Conservation (phyloP, 129 eudicot genomes). For the Pittosporum tobira region DNA sequence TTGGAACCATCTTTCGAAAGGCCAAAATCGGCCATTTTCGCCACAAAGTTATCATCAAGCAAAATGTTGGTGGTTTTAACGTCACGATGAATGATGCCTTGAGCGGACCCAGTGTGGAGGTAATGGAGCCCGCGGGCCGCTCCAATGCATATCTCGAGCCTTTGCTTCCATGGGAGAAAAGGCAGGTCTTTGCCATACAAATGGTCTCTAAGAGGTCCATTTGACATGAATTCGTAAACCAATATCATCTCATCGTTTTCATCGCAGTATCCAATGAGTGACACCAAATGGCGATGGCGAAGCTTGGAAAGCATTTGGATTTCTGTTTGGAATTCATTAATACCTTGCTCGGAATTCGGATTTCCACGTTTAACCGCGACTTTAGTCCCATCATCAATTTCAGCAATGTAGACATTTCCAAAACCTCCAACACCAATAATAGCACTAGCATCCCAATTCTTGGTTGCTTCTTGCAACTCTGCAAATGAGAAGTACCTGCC, state of each 20-base stretch:
- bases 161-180: constrained; percentile 60
- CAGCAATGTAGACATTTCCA: constrained; percentile 70
- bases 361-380: constrained; percentile 83
- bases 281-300: constrained; percentile 80
- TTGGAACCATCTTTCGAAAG: constrained; percentile 48
- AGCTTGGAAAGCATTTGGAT: constrained; percentile 75
- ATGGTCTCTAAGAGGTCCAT: constrained; percentile 82
- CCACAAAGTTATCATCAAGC: constrained; percentile 18
- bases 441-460: constrained; percentile 44
- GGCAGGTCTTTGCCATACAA: constrained; percentile 59
- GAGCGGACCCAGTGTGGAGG: constrained; percentile 69
- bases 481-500: constrained; percentile 57
- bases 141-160: constrained; percentile 76
- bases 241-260: constrained; percentile 74
- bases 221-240: constrained; percentile 76
- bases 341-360: constrained; percentile 79
- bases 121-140: constrained; percentile 87
- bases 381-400: constrained; percentile 48
- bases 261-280: constrained; percentile 75
- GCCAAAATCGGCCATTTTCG: constrained; percentile 39
- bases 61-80: constrained; percentile 34
- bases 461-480: constrained; percentile 57
- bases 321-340: constrained; percentile 81
- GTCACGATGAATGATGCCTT: constrained; percentile 32
- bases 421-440: constrained; percentile 84